Evolutionary conservation across 164 flowering plant species (phyloP).

Genomic region (Dillenia turbinata): DNA sequence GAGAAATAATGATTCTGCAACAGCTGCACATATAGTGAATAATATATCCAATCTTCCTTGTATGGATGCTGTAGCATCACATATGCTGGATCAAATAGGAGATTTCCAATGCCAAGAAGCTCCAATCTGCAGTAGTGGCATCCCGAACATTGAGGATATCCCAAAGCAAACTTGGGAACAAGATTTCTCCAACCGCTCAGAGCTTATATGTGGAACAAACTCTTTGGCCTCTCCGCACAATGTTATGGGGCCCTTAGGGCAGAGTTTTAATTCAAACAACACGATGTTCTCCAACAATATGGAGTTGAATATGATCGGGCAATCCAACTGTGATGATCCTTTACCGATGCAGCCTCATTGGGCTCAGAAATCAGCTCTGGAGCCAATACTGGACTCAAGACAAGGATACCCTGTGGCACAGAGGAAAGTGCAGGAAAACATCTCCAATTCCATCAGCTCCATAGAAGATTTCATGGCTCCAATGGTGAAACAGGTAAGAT

Average conservation of each 20-base stretch:
- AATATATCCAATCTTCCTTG: constrained; percentile 26
- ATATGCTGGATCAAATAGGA: constrained; percentile 26
- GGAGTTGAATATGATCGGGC: constrained; percentile 22
- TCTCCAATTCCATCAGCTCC: constrained; percentile 31
- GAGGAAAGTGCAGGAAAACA: constrained; percentile 29
- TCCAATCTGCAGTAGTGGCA: constrained; percentile 8
- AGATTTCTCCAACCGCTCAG: constrained; percentile 19
- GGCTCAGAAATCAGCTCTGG: constrained; percentile 21
- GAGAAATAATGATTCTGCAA: constrained; percentile 26
- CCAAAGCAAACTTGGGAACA: constrained; percentile 33
- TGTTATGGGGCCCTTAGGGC: constrained; percentile 17
- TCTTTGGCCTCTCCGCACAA: constrained; percentile 23
- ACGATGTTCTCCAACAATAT: constrained; percentile 13
- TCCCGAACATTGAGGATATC: constrained; percentile 13
- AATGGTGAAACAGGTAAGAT: constrained; percentile 43
- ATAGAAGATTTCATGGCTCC: constrained; percentile 56
- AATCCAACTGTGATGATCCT: constrained; percentile 23
- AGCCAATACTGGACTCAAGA: constrained; percentile 23
- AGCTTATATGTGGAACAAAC: constrained; percentile 25
- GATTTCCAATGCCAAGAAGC: constrained; percentile 31
- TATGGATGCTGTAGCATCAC: constrained; percentile 16
- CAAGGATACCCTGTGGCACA: constrained; percentile 29
- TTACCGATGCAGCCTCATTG: constrained; percentile 25
- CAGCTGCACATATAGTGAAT: constrained; percentile 21
- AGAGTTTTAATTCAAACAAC: constrained; percentile 24